A percentile compares a stretch with the other conserved stretches of the same genome.
These are phyloP conservation scores for Lantana camara DNA, from an alignment of 257 asterid species.

Conservation along the genomic window DNA sequence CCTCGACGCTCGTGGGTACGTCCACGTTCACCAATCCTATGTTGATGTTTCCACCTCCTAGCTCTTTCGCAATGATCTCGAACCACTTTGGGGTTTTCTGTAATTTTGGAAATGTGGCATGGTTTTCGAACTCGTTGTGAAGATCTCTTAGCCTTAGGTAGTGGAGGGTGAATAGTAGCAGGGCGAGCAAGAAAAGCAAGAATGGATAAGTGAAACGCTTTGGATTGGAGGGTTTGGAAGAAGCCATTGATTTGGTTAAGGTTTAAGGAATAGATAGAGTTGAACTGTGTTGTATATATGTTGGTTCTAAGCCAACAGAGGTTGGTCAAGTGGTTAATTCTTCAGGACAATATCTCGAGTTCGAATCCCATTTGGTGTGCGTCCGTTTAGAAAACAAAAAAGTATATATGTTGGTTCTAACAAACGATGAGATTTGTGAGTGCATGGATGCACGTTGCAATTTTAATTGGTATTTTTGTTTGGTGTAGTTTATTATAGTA, in stretches of 20 bases:
- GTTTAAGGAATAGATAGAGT: not conserved
- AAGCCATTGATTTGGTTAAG: conserved; percentile 35
- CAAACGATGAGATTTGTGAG: conserved; percentile 19
- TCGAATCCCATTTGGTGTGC: too few species aligned
- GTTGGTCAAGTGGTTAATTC: too few species aligned
- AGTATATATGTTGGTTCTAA: too few species aligned
- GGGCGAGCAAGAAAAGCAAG: conserved; percentile 42
- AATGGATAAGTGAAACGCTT: conserved; percentile 34
- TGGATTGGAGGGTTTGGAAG: conserved; percentile 40
- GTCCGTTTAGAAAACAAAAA: too few species aligned
- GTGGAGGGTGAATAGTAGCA: conserved; percentile 38
- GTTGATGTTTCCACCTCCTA: conserved; percentile 32
- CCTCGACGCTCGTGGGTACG: not conserved
- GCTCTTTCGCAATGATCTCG: conserved; percentile 23
- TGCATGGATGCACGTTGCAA: conserved; percentile 53
- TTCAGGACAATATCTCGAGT: too few species aligned
- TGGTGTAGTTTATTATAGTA: conserved; percentile 4
- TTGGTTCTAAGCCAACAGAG: too few species aligned
- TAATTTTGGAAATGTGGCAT: not conserved
- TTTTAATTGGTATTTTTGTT: conserved; percentile 16
- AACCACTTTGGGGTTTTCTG: conserved; percentile 33
- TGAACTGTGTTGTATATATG: conserved; percentile 17
- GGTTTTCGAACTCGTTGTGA: conserved; percentile 21
- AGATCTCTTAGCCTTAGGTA: conserved; percentile 30
- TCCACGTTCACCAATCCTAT: conserved; percentile 48